Conservation (phyloP, 176 grass and related monocot genomes). For the Triticum monococcum region DNA sequence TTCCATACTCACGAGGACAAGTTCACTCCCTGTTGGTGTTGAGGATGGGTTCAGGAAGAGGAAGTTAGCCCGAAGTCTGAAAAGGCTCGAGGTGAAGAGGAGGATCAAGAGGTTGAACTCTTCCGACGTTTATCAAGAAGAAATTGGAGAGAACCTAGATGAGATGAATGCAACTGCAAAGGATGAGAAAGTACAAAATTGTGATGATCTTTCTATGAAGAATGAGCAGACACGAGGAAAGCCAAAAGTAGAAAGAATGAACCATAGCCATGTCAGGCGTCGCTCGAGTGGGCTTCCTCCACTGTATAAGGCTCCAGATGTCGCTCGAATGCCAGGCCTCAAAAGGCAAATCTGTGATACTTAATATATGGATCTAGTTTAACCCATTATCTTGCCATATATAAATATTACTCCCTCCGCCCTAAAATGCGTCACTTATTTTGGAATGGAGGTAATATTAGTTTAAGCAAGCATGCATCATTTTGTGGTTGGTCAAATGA, state of each 20-base stretch:
- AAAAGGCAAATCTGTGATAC: constrained; percentile 11
- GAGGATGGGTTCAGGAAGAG: constrained; percentile 47
- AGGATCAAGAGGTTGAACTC: constrained; percentile 59
- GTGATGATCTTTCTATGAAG: constrained; percentile 12
- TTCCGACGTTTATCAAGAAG: constrained; percentile 25
- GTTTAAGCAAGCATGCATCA: not conserved
- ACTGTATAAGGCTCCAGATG: not conserved
- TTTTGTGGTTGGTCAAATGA: not conserved
- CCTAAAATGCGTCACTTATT: too few species aligned
- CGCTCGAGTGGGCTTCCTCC: constrained; percentile 10
- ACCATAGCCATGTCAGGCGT: constrained; percentile 9
- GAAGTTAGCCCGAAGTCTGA: constrained; percentile 53
- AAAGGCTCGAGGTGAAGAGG: constrained; percentile 65
- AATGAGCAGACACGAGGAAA: constrained; percentile 1
- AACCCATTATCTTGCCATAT: not conserved
- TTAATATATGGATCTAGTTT: not conserved
- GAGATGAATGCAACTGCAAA: constrained; percentile 28
- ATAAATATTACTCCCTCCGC: not conserved
- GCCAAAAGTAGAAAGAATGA: not conserved
- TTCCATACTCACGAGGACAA: constrained; percentile 53
- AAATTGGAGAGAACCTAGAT: not conserved
- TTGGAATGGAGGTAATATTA: too few species aligned
- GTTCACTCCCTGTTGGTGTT: constrained; percentile 46
- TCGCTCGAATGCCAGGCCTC: not conserved
- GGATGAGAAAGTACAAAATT: constrained; percentile 12